phyloP scores from a whole-genome alignment of 1,284 basidiomycete species.

The Irpex lacteus region DNA sequence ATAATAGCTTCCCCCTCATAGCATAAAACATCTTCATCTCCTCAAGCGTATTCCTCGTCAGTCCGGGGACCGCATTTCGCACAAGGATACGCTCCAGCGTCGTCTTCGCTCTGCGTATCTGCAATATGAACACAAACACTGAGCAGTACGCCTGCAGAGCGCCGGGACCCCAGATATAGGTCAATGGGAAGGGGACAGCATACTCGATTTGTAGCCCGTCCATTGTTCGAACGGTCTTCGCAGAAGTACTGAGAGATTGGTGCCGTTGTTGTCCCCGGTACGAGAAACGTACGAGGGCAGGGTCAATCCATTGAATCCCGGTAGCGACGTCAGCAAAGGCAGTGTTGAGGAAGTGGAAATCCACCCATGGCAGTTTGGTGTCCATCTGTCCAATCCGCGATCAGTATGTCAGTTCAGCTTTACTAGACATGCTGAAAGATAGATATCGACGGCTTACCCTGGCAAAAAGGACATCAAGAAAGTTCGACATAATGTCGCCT shows the following conservation, averaged over 20 bases:
- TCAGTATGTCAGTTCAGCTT: no score
- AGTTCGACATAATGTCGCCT: slow-evolving; percentile 72
- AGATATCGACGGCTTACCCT: slow-evolving; percentile 46
- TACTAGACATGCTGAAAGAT: not conserved
- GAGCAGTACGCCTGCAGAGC: slow-evolving; percentile 62
- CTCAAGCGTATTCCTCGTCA: slow-evolving; percentile 19
- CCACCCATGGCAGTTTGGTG: slow-evolving; percentile 65
- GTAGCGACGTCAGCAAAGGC: slow-evolving; percentile 68
- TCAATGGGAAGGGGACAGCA: slow-evolving; percentile 77
- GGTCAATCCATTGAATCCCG: slow-evolving; percentile 58
- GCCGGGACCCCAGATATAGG: slow-evolving; percentile 70
- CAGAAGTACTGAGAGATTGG: slow-evolving; percentile 30
- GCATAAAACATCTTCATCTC: slow-evolving; percentile 68
- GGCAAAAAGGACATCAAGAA: slow-evolving; percentile 67
- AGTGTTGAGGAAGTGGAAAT: slow-evolving; percentile 83
- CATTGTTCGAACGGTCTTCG: slow-evolving; percentile 58
- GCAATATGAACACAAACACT: slow-evolving; percentile 76
- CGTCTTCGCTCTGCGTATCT: slow-evolving; percentile 71
- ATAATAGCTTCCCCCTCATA: slow-evolving; percentile 70
- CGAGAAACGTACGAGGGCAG: slow-evolving; percentile 72
- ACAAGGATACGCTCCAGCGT: slow-evolving; percentile 68
- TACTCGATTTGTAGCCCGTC: slow-evolving; percentile 72
- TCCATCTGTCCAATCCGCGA: slow-evolving; percentile 66
- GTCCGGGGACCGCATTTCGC: slow-evolving; percentile 40
- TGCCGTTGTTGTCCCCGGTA: slow-evolving; percentile 45